phyloP scores from a whole-genome alignment of 179 eudicot species.

The Silene coronaria region DNA sequence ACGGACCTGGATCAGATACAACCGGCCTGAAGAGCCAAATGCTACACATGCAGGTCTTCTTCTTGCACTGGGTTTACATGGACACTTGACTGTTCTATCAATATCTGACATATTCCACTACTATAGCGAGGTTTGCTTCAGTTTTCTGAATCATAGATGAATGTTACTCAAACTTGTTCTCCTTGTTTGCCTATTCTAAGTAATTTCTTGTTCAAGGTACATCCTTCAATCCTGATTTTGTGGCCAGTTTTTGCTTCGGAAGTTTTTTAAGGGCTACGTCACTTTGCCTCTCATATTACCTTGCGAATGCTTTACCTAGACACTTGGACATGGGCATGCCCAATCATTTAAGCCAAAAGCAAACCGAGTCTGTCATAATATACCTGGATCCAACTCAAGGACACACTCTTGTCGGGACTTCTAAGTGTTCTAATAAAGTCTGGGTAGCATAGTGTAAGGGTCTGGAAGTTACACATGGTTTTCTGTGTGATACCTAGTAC shows the following conservation, averaged over 20 bases:
- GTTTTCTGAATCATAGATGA: neutral
- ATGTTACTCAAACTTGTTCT: neutral
- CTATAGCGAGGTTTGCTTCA: conserved; percentile 56
- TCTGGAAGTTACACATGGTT: neutral
- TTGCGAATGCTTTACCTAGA: neutral
- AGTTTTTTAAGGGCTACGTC: neutral
- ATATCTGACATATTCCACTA: conserved; percentile 83
- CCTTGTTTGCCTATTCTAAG: neutral
- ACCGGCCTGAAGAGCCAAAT: conserved; percentile 82
- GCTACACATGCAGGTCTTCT: conserved; percentile 91
- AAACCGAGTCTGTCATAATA: neutral
- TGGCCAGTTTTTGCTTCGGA: neutral
- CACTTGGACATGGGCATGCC: neutral
- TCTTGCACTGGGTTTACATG: conserved; percentile 90
- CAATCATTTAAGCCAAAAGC: neutral
- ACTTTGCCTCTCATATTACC: neutral
- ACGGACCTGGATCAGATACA: conserved; percentile 93
- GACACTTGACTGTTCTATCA: conserved; percentile 69
- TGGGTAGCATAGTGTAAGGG: neutral
- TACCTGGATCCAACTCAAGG: neutral
- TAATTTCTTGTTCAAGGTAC: neutral
- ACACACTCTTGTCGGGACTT: too few relatives aligned
- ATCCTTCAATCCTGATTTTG: neutral
- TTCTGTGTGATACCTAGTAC: neutral
- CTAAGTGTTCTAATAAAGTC: too few relatives aligned